phyloP scores from a whole-genome alignment of 305 asterid species.

The Fraxinus greggii region DNA sequence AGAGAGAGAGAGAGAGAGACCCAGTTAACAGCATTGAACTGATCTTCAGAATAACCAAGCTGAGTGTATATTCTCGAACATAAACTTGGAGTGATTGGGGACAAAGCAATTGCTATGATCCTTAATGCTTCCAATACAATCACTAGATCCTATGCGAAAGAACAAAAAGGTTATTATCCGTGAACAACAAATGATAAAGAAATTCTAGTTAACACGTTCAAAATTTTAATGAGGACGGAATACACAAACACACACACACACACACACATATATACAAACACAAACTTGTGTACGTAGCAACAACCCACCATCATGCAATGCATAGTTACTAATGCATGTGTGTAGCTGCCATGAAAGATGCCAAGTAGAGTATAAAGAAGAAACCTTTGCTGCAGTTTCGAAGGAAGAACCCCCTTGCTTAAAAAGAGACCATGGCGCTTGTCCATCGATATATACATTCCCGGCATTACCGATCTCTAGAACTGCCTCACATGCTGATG shows the following conservation, averaged over 20 bases:
- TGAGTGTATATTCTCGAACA: conserved; percentile 71
- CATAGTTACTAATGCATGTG: neutral
- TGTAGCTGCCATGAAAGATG: neutral
- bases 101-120: conserved; percentile 70
- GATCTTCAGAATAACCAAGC: conserved; percentile 82
- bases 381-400: conserved; percentile 88
- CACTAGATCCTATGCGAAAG: conserved; percentile 65
- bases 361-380: conserved; percentile 9
- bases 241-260: neutral
- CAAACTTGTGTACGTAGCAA: neutral
- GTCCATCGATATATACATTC: conserved; percentile 68
- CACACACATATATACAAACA: neutral
- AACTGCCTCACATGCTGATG: conserved; percentile 90
- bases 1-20: conserved; percentile 49
- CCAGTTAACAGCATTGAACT: conserved; percentile 72
- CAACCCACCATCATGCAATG: neutral
- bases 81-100: conserved; percentile 82
- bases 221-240: neutral
- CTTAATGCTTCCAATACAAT: conserved; percentile 75
- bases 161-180: conserved; percentile 1
- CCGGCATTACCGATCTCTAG: conserved; percentile 86
- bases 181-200: neutral
- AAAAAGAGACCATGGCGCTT: conserved; percentile 90
- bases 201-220: neutral
- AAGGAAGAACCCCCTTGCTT: conserved; percentile 79